Conservation (phyloP, 495 filamentous ascomycete species). For the Tuber melanosporum region DNA sequence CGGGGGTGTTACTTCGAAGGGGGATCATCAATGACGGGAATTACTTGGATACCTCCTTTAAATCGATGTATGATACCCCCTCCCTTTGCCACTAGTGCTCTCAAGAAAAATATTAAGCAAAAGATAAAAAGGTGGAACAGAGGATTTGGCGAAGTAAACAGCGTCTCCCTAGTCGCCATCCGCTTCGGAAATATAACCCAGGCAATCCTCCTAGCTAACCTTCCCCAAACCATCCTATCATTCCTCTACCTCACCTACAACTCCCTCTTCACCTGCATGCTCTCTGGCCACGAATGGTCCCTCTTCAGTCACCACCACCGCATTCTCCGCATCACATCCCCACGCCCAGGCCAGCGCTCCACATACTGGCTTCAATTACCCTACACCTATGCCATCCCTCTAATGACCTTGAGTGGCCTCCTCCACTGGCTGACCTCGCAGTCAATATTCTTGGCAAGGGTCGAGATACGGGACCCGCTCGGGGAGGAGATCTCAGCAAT, state of each 20-base stretch:
- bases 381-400: constrained; percentile 21
- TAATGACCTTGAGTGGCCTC: constrained; percentile 9
- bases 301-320: too few species aligned
- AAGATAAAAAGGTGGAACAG: not conserved
- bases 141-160: constrained; percentile 7
- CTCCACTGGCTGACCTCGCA: constrained; percentile 41
- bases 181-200: constrained; percentile 30
- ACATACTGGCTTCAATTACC: constrained; percentile 46
- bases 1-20: too few species aligned
- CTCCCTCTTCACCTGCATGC: constrained; percentile 21
- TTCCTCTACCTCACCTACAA: constrained; percentile 46
- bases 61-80: too few species aligned
- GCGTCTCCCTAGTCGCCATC: not conserved
- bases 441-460: constrained; percentile 27
- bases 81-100: too few species aligned
- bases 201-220: constrained; percentile 29
- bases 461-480: constrained; percentile 44
- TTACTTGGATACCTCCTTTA: too few species aligned
- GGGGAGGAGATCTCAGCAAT: constrained; percentile 12
- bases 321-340: constrained; percentile 27
- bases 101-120: not conserved
- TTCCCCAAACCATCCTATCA: constrained; percentile 46
- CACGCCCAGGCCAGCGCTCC: constrained; percentile 41
- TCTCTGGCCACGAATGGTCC: too few species aligned
- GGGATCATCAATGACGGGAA: too few species aligned